Base-by-base conservation (phyloP, 805 yeast genomes). In the Blastobotrys terrestris region DNA sequence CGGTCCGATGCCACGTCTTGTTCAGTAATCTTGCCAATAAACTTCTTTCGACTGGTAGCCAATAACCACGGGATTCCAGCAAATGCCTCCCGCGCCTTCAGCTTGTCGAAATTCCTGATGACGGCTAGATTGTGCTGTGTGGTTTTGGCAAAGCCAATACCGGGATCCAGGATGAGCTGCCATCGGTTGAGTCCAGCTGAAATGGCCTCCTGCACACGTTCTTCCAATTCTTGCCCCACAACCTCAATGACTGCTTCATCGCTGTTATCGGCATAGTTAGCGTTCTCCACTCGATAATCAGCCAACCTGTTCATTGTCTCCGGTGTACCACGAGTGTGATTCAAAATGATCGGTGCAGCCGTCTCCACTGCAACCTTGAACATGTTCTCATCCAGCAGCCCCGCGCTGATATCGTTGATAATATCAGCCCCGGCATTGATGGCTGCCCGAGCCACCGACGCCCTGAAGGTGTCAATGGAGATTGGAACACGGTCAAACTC, bases 91-190 rank as follows among this genome's bases (percentile, higher is more conserved):
- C 57, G 59, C 11, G 43, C 18, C 8, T 39, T 20, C 8, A 53
- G 48, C 52, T 42, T 57, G 50, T 26, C 58, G 16, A 67, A 62
- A 15, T 63, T 58, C 16, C 80, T 77, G 26, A 94, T 75, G 0
- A 89, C 60, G 19, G 76, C 75, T 31, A 91, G 58, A 66, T 91
- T 92, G 63, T 91, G 96, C 5, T 65, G 58, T n/a, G 77, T 60
- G 50, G 76, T 77, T 66, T 94, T 94, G n/a, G 98, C 97, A 69
- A 94, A 94, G 1, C 99, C 99, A 43, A 94, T 70, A 1, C 99
- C 99, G 0, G 99, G 99, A 65, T 94, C 99, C 2, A 90, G 63
- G 15, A 94, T 81, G 2, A 94, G 72, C 68, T 94, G 98, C 96
- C 97, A 94, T 67, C 92, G 81, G 54, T 76, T 74, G 1, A 92